Conservation (phyloP, 2,329 filamentous ascomycete species). For the Reticulascus tulasneorum region DNA sequence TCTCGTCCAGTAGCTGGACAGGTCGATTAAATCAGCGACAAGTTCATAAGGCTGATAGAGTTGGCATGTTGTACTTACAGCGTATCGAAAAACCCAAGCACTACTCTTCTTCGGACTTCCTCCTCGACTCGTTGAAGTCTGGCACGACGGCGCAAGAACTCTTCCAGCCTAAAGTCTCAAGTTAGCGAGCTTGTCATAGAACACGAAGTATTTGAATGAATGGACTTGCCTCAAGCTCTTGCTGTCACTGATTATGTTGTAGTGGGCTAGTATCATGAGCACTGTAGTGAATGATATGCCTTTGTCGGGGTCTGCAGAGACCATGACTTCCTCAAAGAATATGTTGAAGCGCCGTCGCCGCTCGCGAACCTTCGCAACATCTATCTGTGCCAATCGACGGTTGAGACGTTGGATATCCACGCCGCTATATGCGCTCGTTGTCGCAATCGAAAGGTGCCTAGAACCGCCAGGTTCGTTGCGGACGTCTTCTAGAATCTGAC, state of each 20-base stretch:
- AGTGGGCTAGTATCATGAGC: slow-evolving; percentile 93
- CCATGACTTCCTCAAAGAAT: slow-evolving; percentile 97
- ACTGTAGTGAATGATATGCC: slow-evolving; percentile 91
- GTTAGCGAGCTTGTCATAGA: too few species aligned
- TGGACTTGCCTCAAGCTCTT: slow-evolving; percentile 76
- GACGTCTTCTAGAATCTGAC: slow-evolving; percentile 82
- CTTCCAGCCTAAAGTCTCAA: slow-evolving; percentile 70
- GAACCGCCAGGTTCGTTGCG: slow-evolving; percentile 43
- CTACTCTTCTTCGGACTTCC: slow-evolving; percentile 82
- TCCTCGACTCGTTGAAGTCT: slow-evolving; percentile 92
- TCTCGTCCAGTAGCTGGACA: slow-evolving; percentile 72
- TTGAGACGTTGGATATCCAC: slow-evolving; percentile 76
- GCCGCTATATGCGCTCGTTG: slow-evolving; percentile 47
- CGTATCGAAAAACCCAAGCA: slow-evolving; percentile 94
- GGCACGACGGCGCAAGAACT: slow-evolving; percentile 86
- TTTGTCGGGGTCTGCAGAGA: slow-evolving; percentile 82
- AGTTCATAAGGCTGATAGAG: too few species aligned
- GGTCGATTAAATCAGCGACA: too few species aligned
- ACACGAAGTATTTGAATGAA: too few species aligned
- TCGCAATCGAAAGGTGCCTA: slow-evolving; percentile 52
- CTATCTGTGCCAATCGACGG: slow-evolving; percentile 66
- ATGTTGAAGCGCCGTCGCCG: slow-evolving; percentile 78
- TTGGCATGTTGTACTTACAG: too few species aligned
- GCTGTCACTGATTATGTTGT: slow-evolving; percentile 97
- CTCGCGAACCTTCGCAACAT: slow-evolving; percentile 68